Evolutionary conservation across 2,329 filamentous ascomycete species (phyloP).

Genomic region (Samsoniella hepiali): DNA sequence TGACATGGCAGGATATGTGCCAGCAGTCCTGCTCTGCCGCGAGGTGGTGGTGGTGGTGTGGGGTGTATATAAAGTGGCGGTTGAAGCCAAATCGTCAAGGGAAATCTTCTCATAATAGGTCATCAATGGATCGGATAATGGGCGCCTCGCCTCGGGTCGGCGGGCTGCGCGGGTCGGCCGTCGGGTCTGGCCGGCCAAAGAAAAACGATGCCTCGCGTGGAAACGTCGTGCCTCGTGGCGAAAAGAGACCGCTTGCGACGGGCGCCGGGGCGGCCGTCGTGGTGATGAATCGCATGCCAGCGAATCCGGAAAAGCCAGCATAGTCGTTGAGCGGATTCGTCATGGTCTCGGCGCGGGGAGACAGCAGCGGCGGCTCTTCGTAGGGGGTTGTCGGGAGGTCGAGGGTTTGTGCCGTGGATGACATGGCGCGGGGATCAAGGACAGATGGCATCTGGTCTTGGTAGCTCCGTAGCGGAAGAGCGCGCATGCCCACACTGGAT

Average conservation of each 20-base stretch:
- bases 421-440: background rate
- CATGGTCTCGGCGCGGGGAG: conserved; percentile 69
- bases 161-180: conserved; percentile 68
- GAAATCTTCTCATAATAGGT: conserved; percentile 56
- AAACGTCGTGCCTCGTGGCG: conserved; percentile 50
- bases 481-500: conserved; percentile 15
- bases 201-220: conserved; percentile 51
- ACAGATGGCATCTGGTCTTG: conserved; percentile 6
- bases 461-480: conserved; percentile 14
- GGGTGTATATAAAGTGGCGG: background rate
- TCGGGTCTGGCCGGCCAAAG: conserved; percentile 49
- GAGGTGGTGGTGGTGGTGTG: background rate
- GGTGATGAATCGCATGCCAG: conserved; percentile 52
- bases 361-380: conserved; percentile 59
- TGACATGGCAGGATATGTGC: conserved; percentile 4
- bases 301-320: conserved; percentile 11
- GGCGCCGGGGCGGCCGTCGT: conserved; percentile 50
- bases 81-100: conserved; percentile 1
- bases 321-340: conserved; percentile 60
- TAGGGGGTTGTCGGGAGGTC: conserved; percentile 21
- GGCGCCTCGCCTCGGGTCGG: conserved; percentile 71
- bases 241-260: conserved; percentile 43
- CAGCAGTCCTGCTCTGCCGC: conserved; percentile 16
- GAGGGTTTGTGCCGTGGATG: background rate
- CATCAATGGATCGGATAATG: conserved; percentile 75